phyloP scores from a whole-genome alignment of 441 rosid genomes.

The Erodium trifolium region DNA sequence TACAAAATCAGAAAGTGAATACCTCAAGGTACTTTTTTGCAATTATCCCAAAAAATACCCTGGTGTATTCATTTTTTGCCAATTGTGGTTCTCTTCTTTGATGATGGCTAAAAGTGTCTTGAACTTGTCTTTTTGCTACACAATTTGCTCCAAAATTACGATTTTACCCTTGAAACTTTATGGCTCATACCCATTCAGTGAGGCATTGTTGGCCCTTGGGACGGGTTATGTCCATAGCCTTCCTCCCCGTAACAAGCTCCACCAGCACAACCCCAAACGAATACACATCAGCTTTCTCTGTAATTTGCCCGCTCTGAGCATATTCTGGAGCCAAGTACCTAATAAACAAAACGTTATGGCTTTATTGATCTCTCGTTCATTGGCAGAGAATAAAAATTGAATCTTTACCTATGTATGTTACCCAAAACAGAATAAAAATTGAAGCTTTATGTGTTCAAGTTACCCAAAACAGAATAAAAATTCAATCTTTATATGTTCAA shows the following conservation, averaged over 20 bases:
- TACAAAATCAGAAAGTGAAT: too few species aligned
- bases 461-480: constrained; percentile 28
- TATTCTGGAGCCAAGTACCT: constrained; percentile 95
- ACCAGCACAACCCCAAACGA: constrained; percentile 90
- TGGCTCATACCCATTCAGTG: constrained; percentile 76
- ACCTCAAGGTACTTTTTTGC: too few species aligned
- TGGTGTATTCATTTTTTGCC: too few species aligned
- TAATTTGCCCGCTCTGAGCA: constrained; percentile 38
- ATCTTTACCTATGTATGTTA: constrained; percentile 16
- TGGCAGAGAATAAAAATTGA: neutral
- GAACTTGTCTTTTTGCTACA: too few species aligned
- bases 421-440: constrained; percentile 24
- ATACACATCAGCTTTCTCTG: constrained; percentile 95
- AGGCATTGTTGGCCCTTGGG: constrained; percentile 98
- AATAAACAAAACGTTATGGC: constrained; percentile 11
- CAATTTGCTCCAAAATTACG: too few species aligned
- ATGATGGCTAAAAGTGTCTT: too few species aligned
- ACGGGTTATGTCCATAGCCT: constrained; percentile 83
- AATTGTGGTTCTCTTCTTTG: too few species aligned
- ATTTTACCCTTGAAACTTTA: too few species aligned
- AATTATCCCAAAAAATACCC: too few species aligned
- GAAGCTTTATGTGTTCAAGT: too few species aligned
- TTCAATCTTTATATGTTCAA: constrained; percentile 1
- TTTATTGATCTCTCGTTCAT: constrained; percentile 3
- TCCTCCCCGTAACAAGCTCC: constrained; percentile 92